Conservation (phyloP, 305 asterid species). For the Fraxinus xanthoxyloides region DNA sequence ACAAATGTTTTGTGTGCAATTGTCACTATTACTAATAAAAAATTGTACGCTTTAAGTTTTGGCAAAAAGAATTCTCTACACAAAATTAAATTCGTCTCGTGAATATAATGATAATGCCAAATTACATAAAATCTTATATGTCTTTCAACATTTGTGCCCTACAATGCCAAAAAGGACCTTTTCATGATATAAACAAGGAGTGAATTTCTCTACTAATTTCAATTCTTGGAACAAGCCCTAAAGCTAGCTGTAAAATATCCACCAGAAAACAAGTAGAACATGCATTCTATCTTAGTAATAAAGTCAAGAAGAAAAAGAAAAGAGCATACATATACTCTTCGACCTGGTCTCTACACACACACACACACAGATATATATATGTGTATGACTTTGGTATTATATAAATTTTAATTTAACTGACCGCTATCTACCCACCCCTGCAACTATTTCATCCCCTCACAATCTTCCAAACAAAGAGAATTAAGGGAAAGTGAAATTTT, state of each 20-base stretch:
- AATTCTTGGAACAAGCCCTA: slow-evolving; percentile 33
- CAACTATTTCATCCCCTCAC: slow-evolving; percentile 38
- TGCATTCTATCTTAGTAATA: slow-evolving; percentile 32
- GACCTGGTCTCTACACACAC: not conserved
- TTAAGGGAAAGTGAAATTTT: slow-evolving; percentile 69
- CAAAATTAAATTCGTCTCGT: not conserved
- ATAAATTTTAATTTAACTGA: slow-evolving; percentile 23
- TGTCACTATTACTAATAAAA: not conserved
- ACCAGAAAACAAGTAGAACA: slow-evolving; percentile 20
- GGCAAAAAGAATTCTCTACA: not conserved
- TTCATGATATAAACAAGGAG: slow-evolving; percentile 37
- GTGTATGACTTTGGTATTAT: not conserved
- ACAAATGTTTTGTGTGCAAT: not conserved
- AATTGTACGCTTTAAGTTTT: not conserved
- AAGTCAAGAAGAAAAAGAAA: slow-evolving; percentile 31
- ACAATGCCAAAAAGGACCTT: slow-evolving; percentile 68
- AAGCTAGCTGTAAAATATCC: slow-evolving; percentile 23
- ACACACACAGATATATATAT: not conserved
- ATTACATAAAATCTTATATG: not conserved
- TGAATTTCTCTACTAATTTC: slow-evolving; percentile 49
- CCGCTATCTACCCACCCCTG: slow-evolving; percentile 46
- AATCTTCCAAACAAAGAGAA: slow-evolving; percentile 80
- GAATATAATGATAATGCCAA: not conserved
- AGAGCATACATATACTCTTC: not conserved
- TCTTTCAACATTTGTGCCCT: slow-evolving; percentile 19